These are phyloP conservation scores for Letharia columbiana DNA, from an alignment of 495 filamentous ascomycete genomes.

Conservation along the genomic window DNA sequence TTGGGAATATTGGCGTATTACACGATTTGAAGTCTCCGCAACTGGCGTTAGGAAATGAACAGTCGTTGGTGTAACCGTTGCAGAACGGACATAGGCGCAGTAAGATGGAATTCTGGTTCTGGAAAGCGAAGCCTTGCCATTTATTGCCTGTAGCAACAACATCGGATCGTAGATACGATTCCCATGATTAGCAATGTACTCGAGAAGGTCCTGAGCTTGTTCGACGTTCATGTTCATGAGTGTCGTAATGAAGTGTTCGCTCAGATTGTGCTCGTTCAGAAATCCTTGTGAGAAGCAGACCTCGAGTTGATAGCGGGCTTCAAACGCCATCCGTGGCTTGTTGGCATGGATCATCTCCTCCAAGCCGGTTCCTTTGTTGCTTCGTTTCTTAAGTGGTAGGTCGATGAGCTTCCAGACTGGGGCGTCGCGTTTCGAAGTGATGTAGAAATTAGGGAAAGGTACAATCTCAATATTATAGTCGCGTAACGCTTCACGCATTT, in stretches of 20 bases:
- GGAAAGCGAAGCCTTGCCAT: conserved; percentile 38
- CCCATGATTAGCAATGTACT: conserved; percentile 52
- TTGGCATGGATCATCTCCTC: conserved; percentile 32
- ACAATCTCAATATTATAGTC: conserved; percentile 65
- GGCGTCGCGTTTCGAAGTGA: conserved; percentile 25
- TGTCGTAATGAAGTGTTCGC: conserved; percentile 51
- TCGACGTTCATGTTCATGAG: conserved; percentile 44
- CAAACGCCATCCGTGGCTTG: conserved; percentile 48
- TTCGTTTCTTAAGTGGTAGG: conserved; percentile 16
- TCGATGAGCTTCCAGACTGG: conserved; percentile 55
- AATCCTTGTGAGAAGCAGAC: conserved; percentile 74
- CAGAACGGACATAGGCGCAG: conserved; percentile 67
- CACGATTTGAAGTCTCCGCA: conserved; percentile 80
- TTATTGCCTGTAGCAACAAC: conserved; percentile 53
- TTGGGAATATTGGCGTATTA: conserved; percentile 62
- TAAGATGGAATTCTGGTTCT: conserved; percentile 55
- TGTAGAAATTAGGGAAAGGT: conserved; percentile 28
- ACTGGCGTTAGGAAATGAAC: conserved; percentile 68
- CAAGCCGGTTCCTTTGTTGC: conserved; percentile 13
- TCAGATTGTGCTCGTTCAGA: conserved; percentile 73
- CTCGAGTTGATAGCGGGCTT: conserved; percentile 82
- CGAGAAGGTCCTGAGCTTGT: conserved; percentile 48
- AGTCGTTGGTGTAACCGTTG: conserved; percentile 72
- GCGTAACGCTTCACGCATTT: conserved; percentile 46
- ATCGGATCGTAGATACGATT: conserved; percentile 60